Conservation (phyloP, 805 yeast species). For the Osmozyma mogii region DNA sequence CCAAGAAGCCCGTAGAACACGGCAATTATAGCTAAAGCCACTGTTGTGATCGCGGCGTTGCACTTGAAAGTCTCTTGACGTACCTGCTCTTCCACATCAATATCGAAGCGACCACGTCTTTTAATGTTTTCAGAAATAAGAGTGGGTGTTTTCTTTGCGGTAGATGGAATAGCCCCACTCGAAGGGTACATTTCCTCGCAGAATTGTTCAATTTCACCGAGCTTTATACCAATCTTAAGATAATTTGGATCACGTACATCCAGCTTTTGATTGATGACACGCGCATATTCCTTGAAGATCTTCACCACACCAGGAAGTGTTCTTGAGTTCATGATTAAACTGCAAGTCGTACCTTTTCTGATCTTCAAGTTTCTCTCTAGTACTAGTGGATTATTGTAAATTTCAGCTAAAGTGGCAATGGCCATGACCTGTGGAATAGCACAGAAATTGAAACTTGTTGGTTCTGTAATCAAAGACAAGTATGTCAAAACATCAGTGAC, state of each 20-base stretch:
- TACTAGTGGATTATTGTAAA: slow-evolving; percentile 73
- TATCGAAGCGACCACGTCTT: slow-evolving; percentile 35
- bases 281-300: slow-evolving; percentile 69
- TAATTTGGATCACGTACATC: slow-evolving; percentile 81
- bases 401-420: slow-evolving; percentile 82
- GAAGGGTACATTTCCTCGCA: slow-evolving; percentile 73
- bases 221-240: slow-evolving; percentile 70
- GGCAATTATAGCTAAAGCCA: background rate
- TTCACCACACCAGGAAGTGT: slow-evolving; percentile 67
- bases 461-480: slow-evolving; percentile 69
- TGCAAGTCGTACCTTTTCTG: slow-evolving; percentile 81
- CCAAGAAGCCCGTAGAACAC: no score
- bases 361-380: slow-evolving; percentile 73
- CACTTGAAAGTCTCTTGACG: slow-evolving; percentile 14
- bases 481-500: slow-evolving; percentile 70
- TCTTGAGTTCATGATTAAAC: slow-evolving; percentile 64
- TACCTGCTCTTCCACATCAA: slow-evolving; percentile 15
- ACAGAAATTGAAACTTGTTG: slow-evolving; percentile 81
- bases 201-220: slow-evolving; percentile 85
- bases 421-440: slow-evolving; percentile 99
- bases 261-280: slow-evolving; percentile 71
- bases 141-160: slow-evolving; percentile 31
- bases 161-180: slow-evolving; percentile 37
- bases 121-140: slow-evolving; percentile 30
- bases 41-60: slow-evolving; percentile 2